Percentiles rank a stretch among this genome's conserved stretches.
phyloP scores from a whole-genome alignment of 108 stramenopile genomes.

The Cyclotella atomus region DNA sequence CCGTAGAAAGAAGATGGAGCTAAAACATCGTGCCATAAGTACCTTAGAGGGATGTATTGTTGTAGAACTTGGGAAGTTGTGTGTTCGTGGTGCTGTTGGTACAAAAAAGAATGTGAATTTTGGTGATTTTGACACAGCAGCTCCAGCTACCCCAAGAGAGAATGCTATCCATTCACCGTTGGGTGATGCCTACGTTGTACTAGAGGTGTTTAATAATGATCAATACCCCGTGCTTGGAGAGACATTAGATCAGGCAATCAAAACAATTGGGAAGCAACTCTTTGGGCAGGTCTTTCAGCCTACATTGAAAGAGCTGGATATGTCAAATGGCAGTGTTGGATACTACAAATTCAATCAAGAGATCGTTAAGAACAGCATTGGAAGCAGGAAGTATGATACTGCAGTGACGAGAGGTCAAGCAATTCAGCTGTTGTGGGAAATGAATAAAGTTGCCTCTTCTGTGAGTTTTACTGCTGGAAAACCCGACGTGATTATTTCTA shows the following conservation, averaged over 20 bases:
- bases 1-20: conserved; percentile 38
- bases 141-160: background rate
- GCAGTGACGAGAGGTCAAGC: conserved; percentile 26
- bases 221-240: conserved; percentile 39
- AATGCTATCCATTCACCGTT: conserved; percentile 22
- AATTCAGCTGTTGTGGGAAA: conserved; percentile 32
- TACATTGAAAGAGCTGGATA: conserved; percentile 18
- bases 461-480: background rate
- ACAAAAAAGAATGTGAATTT: background rate
- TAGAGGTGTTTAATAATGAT: conserved; percentile 18
- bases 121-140: background rate
- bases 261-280: conserved; percentile 18
- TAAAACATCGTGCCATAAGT: conserved; percentile 28
- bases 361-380: background rate
- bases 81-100: conserved; percentile 4
- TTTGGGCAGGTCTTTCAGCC: conserved; percentile 6
- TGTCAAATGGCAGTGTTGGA: conserved; percentile 8
- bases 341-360: conserved; percentile 29
- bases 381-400: conserved; percentile 18
- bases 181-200: conserved; percentile 39
- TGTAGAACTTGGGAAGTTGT: conserved; percentile 1
- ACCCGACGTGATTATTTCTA: conserved; percentile 2
- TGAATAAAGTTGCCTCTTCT: background rate
- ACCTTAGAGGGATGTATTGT: conserved; percentile 26
- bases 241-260: conserved; percentile 34